phyloP scores from a whole-genome alignment of 2,329 filamentous ascomycete species.

The Fusarium beomiforme region DNA sequence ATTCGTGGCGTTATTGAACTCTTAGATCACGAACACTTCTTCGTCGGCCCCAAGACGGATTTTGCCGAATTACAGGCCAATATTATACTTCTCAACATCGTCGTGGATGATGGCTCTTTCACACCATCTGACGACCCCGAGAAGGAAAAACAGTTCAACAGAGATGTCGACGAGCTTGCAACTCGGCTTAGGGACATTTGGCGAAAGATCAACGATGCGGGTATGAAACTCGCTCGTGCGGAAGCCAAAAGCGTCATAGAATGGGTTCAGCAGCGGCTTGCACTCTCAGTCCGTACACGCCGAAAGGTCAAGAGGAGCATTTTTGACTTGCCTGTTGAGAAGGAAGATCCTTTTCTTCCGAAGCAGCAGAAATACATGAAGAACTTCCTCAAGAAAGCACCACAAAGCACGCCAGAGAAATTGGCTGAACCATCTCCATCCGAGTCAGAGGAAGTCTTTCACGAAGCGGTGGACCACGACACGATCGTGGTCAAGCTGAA shows the following conservation, averaged over 20 bases:
- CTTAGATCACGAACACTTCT: constrained; percentile 61
- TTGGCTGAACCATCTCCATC: neutral
- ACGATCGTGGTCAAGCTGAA: constrained; percentile 37
- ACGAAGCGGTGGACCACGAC: constrained; percentile 12
- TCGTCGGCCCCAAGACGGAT: constrained; percentile 66
- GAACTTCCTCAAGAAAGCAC: constrained; percentile 53
- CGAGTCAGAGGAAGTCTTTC: neutral
- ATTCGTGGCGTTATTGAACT: constrained; percentile 58
- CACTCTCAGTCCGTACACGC: constrained; percentile 75
- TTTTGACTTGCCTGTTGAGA: constrained; percentile 53
- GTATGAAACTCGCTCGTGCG: constrained; percentile 76
- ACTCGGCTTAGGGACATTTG: constrained; percentile 66
- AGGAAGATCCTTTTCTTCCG: constrained; percentile 52
- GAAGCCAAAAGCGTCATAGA: constrained; percentile 82
- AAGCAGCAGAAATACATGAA: constrained; percentile 62
- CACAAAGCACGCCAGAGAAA: neutral
- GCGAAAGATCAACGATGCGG: constrained; percentile 76
- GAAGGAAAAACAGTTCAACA: constrained; percentile 68
- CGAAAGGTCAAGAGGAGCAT: constrained; percentile 63
- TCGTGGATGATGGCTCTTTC: constrained; percentile 70
- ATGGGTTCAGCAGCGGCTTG: constrained; percentile 76
- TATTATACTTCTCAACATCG: constrained; percentile 76
- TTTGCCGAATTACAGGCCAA: constrained; percentile 75
- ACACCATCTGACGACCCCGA: constrained; percentile 41
- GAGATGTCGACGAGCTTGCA: constrained; percentile 73